Evolutionary conservation across 2,329 filamentous ascomycete species (phyloP), one percentile per base, ranked within the genome.

Genomic region (Hypoxylon sp.): DNA sequence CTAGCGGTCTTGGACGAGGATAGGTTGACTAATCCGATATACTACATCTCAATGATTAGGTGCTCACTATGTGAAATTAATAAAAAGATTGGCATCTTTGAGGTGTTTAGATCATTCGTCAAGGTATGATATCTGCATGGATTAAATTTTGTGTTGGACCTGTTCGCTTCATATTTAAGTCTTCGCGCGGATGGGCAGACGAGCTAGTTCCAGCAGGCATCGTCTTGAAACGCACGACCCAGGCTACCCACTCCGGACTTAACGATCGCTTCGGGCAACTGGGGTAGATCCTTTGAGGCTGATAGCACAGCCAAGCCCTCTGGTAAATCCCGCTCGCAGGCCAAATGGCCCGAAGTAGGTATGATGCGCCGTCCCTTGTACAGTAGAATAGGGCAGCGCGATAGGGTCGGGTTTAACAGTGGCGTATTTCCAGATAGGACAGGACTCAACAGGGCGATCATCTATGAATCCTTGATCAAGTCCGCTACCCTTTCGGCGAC

Each of bases 401-500:
- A 22, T 36, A 14, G 8, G n/a, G 9, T 28, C n/a, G n/a, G 32
- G 36, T 26, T 20, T 18, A 33, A 28, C 14, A 56, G 38, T 8
- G 2, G 9, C 8, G 32, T 26, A 40, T n/a, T n/a, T 18, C 30
- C 36, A 22, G 12, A 4, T 16, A 20, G 2, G 4, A 30, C 22
- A 20, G 2, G 4, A 30, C 22, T 32, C 5, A 22, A 45, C 6
- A 26, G 0, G 9, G 16, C 26, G 11, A 28, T 50, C 24, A 33
- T 14, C 60, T 62, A 67, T 32, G 59, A 32, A 33, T 58, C 58
- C 30, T 72, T 72, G 45, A 77, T 77, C 6, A 78, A 71, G 1
- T 75, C 70, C 28, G 79, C 71, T 2, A 73, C 74, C 71, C 82
- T 84, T 73, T 87, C 85, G 7, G 78, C 84, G 53, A 85, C 73